Base-by-base conservation (phyloP, 2,329 filamentous ascomycete genomes). In the Stachybotrys chartarum region DNA sequence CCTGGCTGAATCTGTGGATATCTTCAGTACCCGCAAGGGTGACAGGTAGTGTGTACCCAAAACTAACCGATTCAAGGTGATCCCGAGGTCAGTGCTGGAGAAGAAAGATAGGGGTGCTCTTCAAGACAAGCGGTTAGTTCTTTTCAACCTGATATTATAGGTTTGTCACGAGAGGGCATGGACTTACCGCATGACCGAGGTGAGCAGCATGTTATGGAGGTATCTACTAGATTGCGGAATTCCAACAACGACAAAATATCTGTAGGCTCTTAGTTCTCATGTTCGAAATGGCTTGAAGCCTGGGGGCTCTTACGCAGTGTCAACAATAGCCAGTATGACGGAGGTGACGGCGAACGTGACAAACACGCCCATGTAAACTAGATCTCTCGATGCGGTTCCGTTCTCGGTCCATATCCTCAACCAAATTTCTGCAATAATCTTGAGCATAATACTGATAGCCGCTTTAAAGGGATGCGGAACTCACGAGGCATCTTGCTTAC, bases 91-190 rank as follows among this genome's bases (percentile, higher is more conserved):
- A 0, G 71, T 75, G 3, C 56, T 60, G 0, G 72, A 72, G 50
- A 78, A 77, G 54, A 71, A 78, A 2, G 63, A 61, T 0, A 76
- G 60, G 0, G 74, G 71, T 0, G 75, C 75, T 7, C 69, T 73
- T 58, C 10, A 56, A 1, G 7, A 12, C 7, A 2, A 12, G n/a
- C 7, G 8, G 45, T 24, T 47, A 47, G 45, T 47, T 47, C 24
- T 24, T 24, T 24, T 24, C 24, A 24, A 24, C 24, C 24, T 24
- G 24, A 24, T 24, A 24, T 24, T 24, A 24, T 24, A 24, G 24
- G 24, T 24, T 24, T 24, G 24, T 24, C 24, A 4, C 4, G 4
- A 24, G 14, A 42, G 35, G 35, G 35, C 10, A 45, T 55, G 24
- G 45, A 51, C 51, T 18, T 30, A 60, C 58, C 56, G 57, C 17